Percentiles rank a stretch among this genome's conserved stretches.
phyloP scores from a whole-genome alignment of 768 basidiomycete genomes.

The Hygrocybe coccinea region DNA sequence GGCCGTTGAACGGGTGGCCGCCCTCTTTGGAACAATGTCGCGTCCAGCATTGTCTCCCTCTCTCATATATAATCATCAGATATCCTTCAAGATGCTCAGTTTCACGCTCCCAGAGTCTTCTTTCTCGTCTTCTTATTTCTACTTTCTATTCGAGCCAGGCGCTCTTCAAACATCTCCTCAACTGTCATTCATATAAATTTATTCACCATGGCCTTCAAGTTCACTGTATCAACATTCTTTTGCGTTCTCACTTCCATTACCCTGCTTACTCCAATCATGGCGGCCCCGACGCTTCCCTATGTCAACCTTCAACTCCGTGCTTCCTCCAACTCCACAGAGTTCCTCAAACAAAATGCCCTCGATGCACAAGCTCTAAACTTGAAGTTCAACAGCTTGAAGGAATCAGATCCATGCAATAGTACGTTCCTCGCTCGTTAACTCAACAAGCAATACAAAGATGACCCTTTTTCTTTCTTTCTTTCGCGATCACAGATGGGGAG shows the following conservation, averaged over 20 bases:
- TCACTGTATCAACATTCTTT: not conserved
- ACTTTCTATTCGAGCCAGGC: not conserved
- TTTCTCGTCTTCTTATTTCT: not conserved
- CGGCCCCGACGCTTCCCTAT: not conserved
- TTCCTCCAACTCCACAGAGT: conserved; percentile 8
- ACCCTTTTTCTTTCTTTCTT: conserved; percentile 17
- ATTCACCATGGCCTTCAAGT: not conserved
- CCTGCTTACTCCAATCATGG: not conserved
- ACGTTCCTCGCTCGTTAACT: conserved; percentile 12
- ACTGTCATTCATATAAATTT: not conserved
- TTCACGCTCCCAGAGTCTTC: not conserved
- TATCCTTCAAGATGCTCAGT: not conserved
- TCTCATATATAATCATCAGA: not conserved
- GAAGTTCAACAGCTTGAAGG: conserved; percentile 42
- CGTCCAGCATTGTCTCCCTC: not conserved
- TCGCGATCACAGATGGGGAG: conserved; percentile 33
- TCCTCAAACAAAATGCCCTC: conserved; percentile 42
- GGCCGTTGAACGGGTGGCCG: too few relatives aligned
- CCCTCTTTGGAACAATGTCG: not conserved
- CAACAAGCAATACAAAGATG: not conserved
- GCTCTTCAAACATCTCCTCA: not conserved
- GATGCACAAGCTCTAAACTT: conserved; percentile 48
- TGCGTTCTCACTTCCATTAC: not conserved
- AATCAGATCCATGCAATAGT: conserved; percentile 46
- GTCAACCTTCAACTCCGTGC: not conserved